phyloP scores from a whole-genome alignment of 768 basidiomycete genomes.

The Holtermanniella nyarrowii region DNA sequence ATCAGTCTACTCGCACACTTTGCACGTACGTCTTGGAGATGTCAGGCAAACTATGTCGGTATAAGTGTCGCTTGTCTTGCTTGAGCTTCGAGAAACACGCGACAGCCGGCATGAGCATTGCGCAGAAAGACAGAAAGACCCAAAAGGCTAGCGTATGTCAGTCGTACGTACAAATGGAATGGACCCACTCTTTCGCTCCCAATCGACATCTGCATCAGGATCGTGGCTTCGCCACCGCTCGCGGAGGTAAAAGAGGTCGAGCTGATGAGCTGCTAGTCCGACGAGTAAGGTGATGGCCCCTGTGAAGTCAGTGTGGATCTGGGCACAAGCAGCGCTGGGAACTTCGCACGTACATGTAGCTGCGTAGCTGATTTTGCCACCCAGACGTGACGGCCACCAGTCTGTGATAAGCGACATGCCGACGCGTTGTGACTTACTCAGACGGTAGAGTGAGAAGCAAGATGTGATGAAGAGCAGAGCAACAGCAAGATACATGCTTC shows the following conservation, averaged over 20 bases:
- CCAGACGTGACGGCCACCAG: slow-evolving; percentile 43
- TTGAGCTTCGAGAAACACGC: slow-evolving; percentile 44
- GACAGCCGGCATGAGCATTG: slow-evolving; percentile 41
- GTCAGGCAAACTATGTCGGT: slow-evolving; percentile 39
- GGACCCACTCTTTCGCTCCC: slow-evolving; percentile 37
- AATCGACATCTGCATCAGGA: slow-evolving; percentile 27
- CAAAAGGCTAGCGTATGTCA: slow-evolving; percentile 33
- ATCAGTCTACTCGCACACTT: not conserved
- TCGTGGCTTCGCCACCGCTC: slow-evolving; percentile 21
- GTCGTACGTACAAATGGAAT: not conserved
- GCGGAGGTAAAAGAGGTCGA: slow-evolving; percentile 33
- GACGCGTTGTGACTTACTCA: slow-evolving; percentile 22
- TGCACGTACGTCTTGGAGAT: slow-evolving; percentile 36
- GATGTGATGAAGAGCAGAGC: slow-evolving; percentile 45
- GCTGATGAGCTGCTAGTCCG: slow-evolving; percentile 31
- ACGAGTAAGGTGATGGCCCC: slow-evolving; percentile 25
- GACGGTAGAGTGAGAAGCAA: slow-evolving; percentile 43
- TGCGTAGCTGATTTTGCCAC: slow-evolving; percentile 41
- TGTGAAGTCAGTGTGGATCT: not conserved
- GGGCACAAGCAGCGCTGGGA: slow-evolving; percentile 6
- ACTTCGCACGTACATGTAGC: slow-evolving; percentile 32
- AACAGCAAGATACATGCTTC: slow-evolving; percentile 42
- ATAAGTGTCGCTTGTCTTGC: slow-evolving; percentile 42
- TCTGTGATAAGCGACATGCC: slow-evolving; percentile 16
- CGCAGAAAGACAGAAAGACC: slow-evolving; percentile 37